Conservation (phyloP, 78 protist species). For the Guillardia theta region DNA sequence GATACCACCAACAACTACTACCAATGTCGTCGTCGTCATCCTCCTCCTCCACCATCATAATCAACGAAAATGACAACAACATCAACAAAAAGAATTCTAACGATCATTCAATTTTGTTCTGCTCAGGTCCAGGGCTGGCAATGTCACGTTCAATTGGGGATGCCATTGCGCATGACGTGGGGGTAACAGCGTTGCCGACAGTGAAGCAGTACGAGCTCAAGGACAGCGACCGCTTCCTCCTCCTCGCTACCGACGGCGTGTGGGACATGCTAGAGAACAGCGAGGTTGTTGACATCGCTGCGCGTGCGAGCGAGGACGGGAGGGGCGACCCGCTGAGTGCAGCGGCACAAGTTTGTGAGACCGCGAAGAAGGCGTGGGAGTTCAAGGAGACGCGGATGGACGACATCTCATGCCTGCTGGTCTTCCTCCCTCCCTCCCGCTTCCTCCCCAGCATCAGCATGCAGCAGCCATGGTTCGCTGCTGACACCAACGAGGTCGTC, state of each 20-base stretch:
- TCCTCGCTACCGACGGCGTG: conserved; percentile 54
- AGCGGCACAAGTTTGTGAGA: neutral
- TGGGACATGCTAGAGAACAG: conserved; percentile 44
- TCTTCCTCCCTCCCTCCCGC: neutral
- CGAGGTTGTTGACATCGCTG: neutral
- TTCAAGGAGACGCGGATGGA: neutral
- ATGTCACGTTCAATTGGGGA: conserved; percentile 19
- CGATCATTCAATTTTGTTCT: too few relatives aligned
- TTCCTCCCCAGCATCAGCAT: neutral
- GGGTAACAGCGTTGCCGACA: neutral
- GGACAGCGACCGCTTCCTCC: neutral
- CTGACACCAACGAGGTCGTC: neutral
- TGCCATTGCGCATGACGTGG: neutral
- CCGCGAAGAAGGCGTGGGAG: neutral
- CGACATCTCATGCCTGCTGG: neutral
- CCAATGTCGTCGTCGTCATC: too few relatives aligned
- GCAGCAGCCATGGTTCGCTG: neutral
- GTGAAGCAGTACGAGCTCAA: neutral
- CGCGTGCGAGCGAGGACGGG: neutral
- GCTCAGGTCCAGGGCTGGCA: conserved; percentile 12
- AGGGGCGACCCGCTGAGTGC: neutral
- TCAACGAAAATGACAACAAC: too few relatives aligned
- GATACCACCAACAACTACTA: too few relatives aligned
- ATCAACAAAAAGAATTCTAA: too few relatives aligned
- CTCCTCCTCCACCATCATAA: too few relatives aligned